Conservation (phyloP, 2,329 filamentous ascomycete genomes). For the Elsinoe fawcettii region DNA sequence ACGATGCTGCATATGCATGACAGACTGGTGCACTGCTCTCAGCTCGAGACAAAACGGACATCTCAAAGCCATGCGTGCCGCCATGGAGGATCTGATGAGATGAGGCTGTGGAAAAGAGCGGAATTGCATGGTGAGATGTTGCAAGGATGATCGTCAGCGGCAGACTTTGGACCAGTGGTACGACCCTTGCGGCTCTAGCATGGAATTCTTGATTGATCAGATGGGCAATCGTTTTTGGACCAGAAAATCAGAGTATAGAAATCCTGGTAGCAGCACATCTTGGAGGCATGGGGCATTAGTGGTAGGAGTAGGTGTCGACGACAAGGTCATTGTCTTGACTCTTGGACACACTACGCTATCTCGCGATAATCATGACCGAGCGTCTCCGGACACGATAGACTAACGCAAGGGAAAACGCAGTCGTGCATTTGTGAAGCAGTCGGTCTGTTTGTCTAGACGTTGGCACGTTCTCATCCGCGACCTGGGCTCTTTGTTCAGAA, state of each 20-base stretch:
- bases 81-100: neutral
- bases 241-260: neutral
- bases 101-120: neutral
- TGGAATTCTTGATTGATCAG: neutral
- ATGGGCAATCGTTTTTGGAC: neutral
- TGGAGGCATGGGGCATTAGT: neutral
- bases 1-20: neutral
- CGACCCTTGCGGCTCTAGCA: neutral
- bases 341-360: neutral
- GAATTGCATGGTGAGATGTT: neutral
- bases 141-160: neutral
- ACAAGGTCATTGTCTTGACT: neutral
- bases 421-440: slow-evolving; percentile 5
- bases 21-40: neutral
- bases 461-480: slow-evolving; percentile 1
- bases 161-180: neutral
- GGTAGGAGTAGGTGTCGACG: neutral
- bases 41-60: neutral
- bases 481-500: neutral
- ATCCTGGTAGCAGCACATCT: neutral
- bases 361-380: neutral
- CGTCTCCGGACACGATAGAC: neutral
- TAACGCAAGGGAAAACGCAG: neutral
- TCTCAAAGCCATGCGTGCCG: neutral
- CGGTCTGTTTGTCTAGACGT: slow-evolving; percentile 4